Conservation (phyloP, 2,329 filamentous ascomycete species). For the Pseudogymnoascus sp. region DNA sequence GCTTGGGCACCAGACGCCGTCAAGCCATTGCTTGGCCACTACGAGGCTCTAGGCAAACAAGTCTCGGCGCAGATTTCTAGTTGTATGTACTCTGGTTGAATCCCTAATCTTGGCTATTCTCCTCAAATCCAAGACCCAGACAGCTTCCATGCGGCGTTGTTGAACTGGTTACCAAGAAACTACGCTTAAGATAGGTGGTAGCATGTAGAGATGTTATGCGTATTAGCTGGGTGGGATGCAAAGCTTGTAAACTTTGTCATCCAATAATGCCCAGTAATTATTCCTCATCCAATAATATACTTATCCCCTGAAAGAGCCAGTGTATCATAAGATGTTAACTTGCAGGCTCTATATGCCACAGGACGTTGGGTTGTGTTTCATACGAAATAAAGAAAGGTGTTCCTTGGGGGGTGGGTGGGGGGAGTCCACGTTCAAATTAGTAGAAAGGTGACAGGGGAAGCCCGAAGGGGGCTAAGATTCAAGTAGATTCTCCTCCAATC, state of each 20-base stretch:
- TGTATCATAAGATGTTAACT: not conserved
- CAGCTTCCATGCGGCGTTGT: conserved; percentile 37
- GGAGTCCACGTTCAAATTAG: not conserved
- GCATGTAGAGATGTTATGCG: conserved; percentile 16
- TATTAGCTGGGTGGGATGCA: not conserved
- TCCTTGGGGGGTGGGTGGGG: too few relatives aligned
- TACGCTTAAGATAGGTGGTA: too few relatives aligned
- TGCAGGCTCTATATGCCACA: not conserved
- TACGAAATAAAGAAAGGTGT: not conserved
- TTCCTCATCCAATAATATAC: not conserved
- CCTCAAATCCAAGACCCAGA: conserved; percentile 44
- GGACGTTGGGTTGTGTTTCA: not conserved
- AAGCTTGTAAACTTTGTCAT: not conserved
- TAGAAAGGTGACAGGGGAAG: not conserved
- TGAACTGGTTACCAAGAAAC: conserved; percentile 33
- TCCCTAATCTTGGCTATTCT: conserved; percentile 41
- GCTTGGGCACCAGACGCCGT: conserved; percentile 37
- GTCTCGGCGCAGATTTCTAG: conserved; percentile 36
- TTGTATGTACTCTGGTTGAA: conserved; percentile 35
- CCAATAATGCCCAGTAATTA: not conserved
- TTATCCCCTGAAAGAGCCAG: not conserved
- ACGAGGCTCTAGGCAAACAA: conserved; percentile 39
- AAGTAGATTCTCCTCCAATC: not conserved
- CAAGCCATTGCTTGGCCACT: conserved; percentile 38
- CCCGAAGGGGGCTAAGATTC: not conserved